Evolutionary conservation across 2,329 filamentous ascomycete species (phyloP).

Genomic region (Neonectria hederae): DNA sequence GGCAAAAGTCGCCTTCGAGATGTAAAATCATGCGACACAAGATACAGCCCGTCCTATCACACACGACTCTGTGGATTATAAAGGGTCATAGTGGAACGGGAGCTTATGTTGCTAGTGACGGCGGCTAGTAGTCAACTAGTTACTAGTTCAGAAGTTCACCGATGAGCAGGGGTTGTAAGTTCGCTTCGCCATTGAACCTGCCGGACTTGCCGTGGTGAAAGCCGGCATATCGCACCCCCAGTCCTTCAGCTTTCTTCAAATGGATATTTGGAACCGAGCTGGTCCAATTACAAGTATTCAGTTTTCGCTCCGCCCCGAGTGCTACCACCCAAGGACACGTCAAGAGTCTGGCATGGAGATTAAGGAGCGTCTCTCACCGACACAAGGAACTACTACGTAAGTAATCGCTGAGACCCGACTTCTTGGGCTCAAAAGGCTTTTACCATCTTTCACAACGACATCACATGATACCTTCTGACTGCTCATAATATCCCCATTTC

Average conservation of each 20-base stretch:
- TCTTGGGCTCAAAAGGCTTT: not conserved
- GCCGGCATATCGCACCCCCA: not conserved
- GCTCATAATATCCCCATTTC: not conserved
- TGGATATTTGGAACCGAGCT: not conserved
- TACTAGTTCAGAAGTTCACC: not conserved
- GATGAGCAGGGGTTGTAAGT: not conserved
- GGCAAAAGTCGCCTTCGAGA: not conserved
- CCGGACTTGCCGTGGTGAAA: not conserved
- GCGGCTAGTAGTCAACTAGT: not conserved
- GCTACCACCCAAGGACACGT: not conserved
- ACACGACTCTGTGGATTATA: not conserved
- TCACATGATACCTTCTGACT: not conserved
- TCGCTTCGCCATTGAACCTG: not conserved
- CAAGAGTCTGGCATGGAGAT: not conserved
- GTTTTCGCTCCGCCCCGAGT: not conserved
- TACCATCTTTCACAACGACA: not conserved
- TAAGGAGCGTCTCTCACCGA: not conserved
- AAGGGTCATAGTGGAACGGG: not conserved
- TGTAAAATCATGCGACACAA: not conserved
- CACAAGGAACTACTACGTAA: not conserved
- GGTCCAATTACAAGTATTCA: not conserved
- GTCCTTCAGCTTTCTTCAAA: not conserved
- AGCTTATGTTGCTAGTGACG: not conserved
- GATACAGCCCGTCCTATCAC: not conserved
- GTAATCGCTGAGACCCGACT: not conserved